Percentiles rank a stretch among this genome's conserved stretches.
phyloP scores from a whole-genome alignment of 2,329 filamentous ascomycete genomes.

The Penicillium nordicum region DNA sequence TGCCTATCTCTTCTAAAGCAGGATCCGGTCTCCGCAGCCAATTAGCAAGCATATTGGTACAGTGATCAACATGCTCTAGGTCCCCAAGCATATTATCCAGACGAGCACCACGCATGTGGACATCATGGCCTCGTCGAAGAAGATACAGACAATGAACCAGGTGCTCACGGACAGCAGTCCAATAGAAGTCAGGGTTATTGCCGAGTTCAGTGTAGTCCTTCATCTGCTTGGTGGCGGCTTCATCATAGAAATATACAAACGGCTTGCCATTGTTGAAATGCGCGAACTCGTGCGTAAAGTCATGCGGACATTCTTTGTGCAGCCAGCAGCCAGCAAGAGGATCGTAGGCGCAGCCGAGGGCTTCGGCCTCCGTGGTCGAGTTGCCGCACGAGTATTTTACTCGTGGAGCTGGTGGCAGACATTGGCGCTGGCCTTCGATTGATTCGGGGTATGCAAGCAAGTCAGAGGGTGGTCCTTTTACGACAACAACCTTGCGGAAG shows the following conservation, averaged over 20 bases:
- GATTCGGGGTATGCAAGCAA: background rate
- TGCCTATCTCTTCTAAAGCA: slow-evolving; percentile 9
- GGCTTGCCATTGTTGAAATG: slow-evolving; percentile 15
- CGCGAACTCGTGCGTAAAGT: slow-evolving; percentile 12
- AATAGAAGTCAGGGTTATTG: slow-evolving; percentile 7
- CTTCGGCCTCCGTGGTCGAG: slow-evolving; percentile 12
- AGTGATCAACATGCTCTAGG: slow-evolving; percentile 18
- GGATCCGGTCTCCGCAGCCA: slow-evolving; percentile 11
- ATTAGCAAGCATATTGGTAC: slow-evolving; percentile 15
- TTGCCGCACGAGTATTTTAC: slow-evolving; percentile 13
- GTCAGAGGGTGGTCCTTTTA: background rate
- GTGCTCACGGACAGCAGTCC: slow-evolving; percentile 10
- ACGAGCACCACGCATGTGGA: slow-evolving; percentile 14
- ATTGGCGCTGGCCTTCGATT: slow-evolving; percentile 8
- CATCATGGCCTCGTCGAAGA: slow-evolving; percentile 14
- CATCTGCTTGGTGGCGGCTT: slow-evolving; percentile 10
- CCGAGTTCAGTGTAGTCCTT: slow-evolving; percentile 14
- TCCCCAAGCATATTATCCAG: slow-evolving; percentile 15
- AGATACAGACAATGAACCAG: slow-evolving; percentile 16
- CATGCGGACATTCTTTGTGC: slow-evolving; percentile 13
- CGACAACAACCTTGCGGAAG: slow-evolving; percentile 4
- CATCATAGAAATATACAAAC: slow-evolving; percentile 17
- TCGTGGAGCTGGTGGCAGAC: slow-evolving; percentile 6
- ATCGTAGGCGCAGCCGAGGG: slow-evolving; percentile 14
- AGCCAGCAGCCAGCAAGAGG: slow-evolving; percentile 17